Conservation (phyloP, 1,139 yeast genomes). For the Hyphopichia burtonii region DNA sequence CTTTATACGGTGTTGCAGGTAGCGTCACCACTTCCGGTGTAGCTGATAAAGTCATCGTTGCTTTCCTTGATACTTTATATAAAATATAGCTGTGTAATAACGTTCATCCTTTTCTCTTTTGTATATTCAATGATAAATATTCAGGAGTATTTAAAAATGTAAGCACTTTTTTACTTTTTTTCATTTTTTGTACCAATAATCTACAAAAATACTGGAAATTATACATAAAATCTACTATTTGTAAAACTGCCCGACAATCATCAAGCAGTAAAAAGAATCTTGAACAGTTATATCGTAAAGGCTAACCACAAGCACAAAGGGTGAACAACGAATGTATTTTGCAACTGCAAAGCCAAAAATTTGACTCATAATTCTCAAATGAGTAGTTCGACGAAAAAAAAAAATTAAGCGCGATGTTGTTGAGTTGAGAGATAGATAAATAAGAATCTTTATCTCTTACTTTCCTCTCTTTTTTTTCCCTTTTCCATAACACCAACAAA, state of each 20-base stretch:
- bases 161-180: too few species aligned
- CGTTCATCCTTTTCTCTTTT: not conserved
- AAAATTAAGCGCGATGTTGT: slow-evolving; percentile 1
- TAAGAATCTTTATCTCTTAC: not conserved
- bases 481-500: not conserved
- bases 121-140: not conserved
- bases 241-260: too few species aligned
- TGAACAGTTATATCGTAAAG: too few species aligned
- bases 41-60: slow-evolving; percentile 76
- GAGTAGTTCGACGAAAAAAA: not conserved
- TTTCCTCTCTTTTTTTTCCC: not conserved
- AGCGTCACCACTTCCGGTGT: slow-evolving; percentile 80
- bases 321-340: too few species aligned
- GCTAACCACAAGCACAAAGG: too few species aligned
- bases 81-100: slow-evolving; percentile 27
- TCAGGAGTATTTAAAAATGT: too few species aligned
- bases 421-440: not conserved
- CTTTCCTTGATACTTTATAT: slow-evolving; percentile 78
- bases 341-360: too few species aligned
- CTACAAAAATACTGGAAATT: too few species aligned
- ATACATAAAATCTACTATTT: too few species aligned
- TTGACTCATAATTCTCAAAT: not conserved
- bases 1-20: slow-evolving; percentile 93
- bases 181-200: too few species aligned
- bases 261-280: too few species aligned